phyloP scores from a whole-genome alignment of 148 eudicot genomes.

The Arctostaphylos glauca region DNA sequence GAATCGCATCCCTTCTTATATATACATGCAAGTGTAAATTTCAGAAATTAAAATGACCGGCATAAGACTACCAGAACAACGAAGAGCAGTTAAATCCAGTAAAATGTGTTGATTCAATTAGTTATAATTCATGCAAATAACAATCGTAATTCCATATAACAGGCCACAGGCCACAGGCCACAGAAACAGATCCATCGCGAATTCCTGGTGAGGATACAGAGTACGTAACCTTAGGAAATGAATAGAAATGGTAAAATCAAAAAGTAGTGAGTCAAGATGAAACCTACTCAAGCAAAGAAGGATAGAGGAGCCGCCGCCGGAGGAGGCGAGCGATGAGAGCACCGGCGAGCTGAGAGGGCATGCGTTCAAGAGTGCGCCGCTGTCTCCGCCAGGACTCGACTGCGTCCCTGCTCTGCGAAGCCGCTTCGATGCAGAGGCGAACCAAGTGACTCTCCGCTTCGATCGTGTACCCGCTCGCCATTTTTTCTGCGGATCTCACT shows the following conservation, averaged over 20 bases:
- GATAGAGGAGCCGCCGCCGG: constrained; percentile 67
- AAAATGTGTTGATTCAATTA: background rate
- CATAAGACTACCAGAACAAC: background rate
- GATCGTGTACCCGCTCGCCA: constrained; percentile 17
- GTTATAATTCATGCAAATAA: background rate
- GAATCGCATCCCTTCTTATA: too few relatives aligned
- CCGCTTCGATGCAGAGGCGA: constrained; percentile 59
- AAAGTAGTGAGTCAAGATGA: background rate
- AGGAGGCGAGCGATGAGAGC: constrained; percentile 70
- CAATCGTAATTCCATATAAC: background rate
- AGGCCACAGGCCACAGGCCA: background rate
- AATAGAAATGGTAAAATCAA: background rate
- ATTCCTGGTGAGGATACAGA: too few relatives aligned
- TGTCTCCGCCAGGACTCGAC: constrained; percentile 83
- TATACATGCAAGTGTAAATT: background rate
- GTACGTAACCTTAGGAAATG: background rate
- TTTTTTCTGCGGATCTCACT: background rate
- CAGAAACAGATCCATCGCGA: too few relatives aligned
- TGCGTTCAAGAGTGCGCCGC: constrained; percentile 69
- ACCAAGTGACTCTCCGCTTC: constrained; percentile 42
- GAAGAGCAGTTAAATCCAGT: background rate
- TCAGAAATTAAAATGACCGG: background rate
- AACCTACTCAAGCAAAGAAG: constrained; percentile 76
- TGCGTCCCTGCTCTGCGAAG: constrained; percentile 45
- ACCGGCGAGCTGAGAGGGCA: constrained; percentile 69